Conservation (phyloP, 148 eudicot species). For the Vaccinium corymbosum region DNA sequence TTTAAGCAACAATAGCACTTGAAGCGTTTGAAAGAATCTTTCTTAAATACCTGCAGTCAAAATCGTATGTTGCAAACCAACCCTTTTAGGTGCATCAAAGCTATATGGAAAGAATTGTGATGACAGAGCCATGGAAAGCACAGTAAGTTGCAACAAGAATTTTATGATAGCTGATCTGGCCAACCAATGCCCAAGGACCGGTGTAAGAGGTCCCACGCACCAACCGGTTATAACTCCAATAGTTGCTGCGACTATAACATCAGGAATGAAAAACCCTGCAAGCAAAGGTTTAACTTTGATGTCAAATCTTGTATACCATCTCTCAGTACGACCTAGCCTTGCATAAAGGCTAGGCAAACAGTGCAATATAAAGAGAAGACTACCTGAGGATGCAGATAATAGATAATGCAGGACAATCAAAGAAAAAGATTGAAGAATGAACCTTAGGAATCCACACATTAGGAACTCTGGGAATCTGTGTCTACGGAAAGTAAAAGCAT, state of each 20-base stretch:
- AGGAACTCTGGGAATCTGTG: background rate
- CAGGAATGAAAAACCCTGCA: constrained; percentile 84
- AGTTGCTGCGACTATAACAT: constrained; percentile 64
- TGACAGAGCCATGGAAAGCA: constrained; percentile 76
- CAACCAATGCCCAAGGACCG: constrained; percentile 73
- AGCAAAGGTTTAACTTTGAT: constrained; percentile 12
- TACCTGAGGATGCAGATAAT: background rate
- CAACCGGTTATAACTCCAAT: constrained; percentile 78
- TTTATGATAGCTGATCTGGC: constrained; percentile 65
- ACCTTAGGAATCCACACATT: background rate
- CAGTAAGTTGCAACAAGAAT: constrained; percentile 63
- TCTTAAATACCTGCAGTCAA: constrained; percentile 60
- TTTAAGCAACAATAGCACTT: background rate
- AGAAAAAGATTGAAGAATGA: background rate
- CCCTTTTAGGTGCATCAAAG: constrained; percentile 86
- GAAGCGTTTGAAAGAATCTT: constrained; percentile 10
- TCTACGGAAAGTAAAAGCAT: background rate
- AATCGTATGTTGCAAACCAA: constrained; percentile 76
- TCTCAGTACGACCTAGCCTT: background rate
- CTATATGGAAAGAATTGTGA: constrained; percentile 89
- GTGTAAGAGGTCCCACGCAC: constrained; percentile 86
- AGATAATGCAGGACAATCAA: background rate
- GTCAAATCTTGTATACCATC: background rate
- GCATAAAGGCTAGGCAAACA: background rate
- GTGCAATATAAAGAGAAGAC: background rate